Conservation (phyloP, 2,329 filamentous ascomycete species). For the Trichophyton schoenleinii region DNA sequence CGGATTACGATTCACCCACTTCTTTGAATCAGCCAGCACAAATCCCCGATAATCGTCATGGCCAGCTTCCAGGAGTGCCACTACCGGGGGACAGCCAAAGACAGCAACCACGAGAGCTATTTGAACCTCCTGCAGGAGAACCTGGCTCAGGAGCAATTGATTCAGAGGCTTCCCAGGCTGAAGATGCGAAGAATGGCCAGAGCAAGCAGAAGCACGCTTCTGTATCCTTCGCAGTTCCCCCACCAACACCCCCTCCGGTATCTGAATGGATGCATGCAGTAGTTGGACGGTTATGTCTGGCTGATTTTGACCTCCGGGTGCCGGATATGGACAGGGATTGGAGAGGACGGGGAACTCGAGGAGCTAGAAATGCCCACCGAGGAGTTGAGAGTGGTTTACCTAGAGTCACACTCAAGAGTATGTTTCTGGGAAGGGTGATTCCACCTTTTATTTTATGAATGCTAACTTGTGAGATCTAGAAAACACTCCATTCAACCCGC, state of each 20-base stretch:
- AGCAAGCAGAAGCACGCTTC: constrained; percentile 28
- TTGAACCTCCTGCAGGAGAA: neutral
- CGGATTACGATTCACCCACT: neutral
- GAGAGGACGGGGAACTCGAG: constrained; percentile 53
- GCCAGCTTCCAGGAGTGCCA: neutral
- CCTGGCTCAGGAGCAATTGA: neutral
- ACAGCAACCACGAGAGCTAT: neutral
- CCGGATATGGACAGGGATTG: constrained; percentile 46
- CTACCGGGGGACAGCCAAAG: neutral
- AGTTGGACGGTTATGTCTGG: constrained; percentile 47
- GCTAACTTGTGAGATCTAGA: constrained; percentile 24
- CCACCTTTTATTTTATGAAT: constrained; percentile 18
- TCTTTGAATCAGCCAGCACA: neutral
- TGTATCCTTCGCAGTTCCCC: constrained; percentile 36
- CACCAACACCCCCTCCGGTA: constrained; percentile 34
- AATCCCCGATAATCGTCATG: neutral
- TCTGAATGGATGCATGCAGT: constrained; percentile 59
- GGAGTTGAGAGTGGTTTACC: constrained; percentile 20
- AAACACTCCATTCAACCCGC: constrained; percentile 63
- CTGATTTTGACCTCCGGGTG: constrained; percentile 48
- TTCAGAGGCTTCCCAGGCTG: neutral
- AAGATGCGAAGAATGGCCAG: constrained; percentile 14
- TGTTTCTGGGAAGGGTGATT: constrained; percentile 8
- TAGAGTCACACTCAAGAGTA: constrained; percentile 23
- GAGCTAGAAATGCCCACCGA: constrained; percentile 36